These are phyloP conservation scores for Colletotrichum sp. DNA, from an alignment of 2,329 filamentous ascomycete genomes.

Conservation along the genomic window DNA sequence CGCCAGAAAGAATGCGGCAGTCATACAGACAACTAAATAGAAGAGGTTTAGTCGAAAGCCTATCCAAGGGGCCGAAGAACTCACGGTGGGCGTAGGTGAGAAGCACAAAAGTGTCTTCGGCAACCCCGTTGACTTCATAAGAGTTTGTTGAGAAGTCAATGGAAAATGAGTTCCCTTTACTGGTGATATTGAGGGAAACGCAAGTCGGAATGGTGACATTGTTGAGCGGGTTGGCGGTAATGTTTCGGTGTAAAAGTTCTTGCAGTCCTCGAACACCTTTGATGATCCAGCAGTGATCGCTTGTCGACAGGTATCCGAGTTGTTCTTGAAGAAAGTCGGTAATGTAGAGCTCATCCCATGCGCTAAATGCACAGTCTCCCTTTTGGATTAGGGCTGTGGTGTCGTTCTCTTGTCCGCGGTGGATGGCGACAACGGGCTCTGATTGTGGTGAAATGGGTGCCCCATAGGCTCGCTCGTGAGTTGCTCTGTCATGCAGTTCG, in stretches of 20 bases:
- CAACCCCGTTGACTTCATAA: not conserved
- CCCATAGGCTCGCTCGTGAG: not conserved
- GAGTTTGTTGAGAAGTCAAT: constrained; percentile 2
- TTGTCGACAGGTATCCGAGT: not conserved
- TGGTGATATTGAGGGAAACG: not conserved
- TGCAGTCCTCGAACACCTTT: constrained; percentile 6
- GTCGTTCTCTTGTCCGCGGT: not conserved
- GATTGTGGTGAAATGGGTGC: not conserved
- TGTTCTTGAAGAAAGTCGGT: constrained; percentile 14
- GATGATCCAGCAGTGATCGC: constrained; percentile 16
- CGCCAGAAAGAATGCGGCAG: constrained; percentile 4
- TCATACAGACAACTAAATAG: not conserved
- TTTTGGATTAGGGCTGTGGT: not conserved
- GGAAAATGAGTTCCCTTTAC: constrained; percentile 2
- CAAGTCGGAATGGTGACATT: constrained; percentile 14
- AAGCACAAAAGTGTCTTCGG: not conserved
- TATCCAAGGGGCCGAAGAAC: not conserved
- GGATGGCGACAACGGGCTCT: not conserved
- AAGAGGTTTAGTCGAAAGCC: not conserved
- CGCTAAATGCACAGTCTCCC: not conserved
- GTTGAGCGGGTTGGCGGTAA: constrained; percentile 3
- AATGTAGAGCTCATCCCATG: constrained; percentile 12
- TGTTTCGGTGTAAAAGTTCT: not conserved
- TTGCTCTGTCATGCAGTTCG: not conserved
- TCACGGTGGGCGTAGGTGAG: constrained; percentile 10